Percentiles rank a stretch among this genome's conserved stretches.
phyloP scores from a whole-genome alignment of 495 filamentous ascomycete species.

The Xylaria venustula region DNA sequence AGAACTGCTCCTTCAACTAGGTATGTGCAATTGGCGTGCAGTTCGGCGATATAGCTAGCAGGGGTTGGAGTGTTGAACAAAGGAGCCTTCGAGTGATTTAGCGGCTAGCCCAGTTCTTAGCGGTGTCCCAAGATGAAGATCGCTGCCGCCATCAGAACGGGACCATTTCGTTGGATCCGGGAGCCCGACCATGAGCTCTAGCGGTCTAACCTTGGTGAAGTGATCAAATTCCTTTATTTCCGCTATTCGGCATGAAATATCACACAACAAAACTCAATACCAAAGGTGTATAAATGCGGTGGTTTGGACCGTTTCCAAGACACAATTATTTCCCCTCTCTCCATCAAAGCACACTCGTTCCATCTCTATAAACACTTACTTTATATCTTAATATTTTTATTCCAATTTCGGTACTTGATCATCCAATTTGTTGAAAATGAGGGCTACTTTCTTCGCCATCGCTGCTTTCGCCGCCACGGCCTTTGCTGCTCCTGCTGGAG shows the following conservation, averaged over 20 bases:
- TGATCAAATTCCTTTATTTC: too few relatives aligned
- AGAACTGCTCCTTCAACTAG: neutral
- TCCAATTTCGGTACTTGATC: neutral
- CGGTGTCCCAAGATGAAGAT: neutral
- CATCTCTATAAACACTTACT: neutral
- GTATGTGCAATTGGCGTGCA: neutral
- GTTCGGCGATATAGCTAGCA: neutral
- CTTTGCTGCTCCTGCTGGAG: neutral
- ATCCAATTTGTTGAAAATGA: neutral
- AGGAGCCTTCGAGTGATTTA: neutral
- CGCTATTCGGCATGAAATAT: neutral
- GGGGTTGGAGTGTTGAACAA: neutral
- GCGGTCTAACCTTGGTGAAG: too few relatives aligned
- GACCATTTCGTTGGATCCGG: neutral
- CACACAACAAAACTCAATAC: neutral
- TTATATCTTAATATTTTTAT: neutral
- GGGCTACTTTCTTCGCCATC: neutral
- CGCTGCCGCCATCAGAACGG: neutral
- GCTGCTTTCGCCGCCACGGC: conserved; percentile 1
- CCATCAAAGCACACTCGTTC: neutral
- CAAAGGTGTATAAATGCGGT: neutral
- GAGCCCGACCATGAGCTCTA: too few relatives aligned
- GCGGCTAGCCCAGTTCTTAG: neutral
- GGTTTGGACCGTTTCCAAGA: neutral
- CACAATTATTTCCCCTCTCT: neutral